Conservation (phyloP, 257 asterid genomes). For the Nicotiana attenuata region DNA sequence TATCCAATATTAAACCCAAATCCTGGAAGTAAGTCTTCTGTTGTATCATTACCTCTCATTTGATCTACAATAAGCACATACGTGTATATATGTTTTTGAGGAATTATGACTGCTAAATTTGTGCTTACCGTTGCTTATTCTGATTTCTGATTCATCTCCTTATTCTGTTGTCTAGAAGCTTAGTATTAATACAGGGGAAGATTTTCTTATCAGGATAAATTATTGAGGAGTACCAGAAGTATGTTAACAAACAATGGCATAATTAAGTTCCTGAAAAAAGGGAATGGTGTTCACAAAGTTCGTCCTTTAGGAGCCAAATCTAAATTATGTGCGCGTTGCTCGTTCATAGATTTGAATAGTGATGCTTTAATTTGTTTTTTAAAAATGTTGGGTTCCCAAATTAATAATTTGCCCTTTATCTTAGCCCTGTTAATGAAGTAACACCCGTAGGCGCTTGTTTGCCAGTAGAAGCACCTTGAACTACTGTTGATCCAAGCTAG, state of each 20-base stretch:
- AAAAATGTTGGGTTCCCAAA: background rate
- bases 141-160: slow-evolving; percentile 4
- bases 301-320: background rate
- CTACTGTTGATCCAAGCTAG: background rate
- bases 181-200: background rate
- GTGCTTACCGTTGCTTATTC: background rate
- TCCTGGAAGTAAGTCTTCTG: slow-evolving; percentile 64
- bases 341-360: background rate
- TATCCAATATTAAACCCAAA: slow-evolving; percentile 78
- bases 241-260: background rate
- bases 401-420: background rate
- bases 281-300: background rate
- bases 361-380: background rate
- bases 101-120: background rate
- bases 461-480: background rate
- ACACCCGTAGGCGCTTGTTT: background rate
- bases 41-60: background rate
- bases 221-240: background rate
- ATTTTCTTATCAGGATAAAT: background rate
- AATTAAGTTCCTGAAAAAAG: background rate
- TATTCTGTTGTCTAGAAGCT: background rate
- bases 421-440: background rate
- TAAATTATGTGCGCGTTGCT: background rate
- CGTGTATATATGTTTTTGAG: background rate
- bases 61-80: background rate